Percentiles rank a stretch among this genome's conserved stretches.
Conservation (phyloP, 2,329 filamentous ascomycete species). For the Clarireedia paspali region DNA sequence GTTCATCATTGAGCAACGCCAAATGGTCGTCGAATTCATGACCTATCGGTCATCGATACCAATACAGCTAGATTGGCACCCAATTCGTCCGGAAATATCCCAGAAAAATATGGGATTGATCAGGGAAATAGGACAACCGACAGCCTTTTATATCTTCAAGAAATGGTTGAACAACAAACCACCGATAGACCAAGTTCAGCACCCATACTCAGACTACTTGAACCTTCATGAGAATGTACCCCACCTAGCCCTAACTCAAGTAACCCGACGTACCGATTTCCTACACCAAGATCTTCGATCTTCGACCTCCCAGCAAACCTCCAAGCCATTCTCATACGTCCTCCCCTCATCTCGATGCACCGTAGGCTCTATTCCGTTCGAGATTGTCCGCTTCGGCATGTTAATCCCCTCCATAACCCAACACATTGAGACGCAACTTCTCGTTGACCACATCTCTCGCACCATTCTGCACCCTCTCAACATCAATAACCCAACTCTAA, state of each 20-base stretch:
- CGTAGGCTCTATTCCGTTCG: slow-evolving; percentile 40
- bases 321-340: slow-evolving; percentile 34
- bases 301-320: background rate
- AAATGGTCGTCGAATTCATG: slow-evolving; percentile 17
- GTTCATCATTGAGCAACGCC: slow-evolving; percentile 16
- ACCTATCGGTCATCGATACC: background rate
- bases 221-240: slow-evolving; percentile 37
- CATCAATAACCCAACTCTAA: slow-evolving; percentile 45
- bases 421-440: slow-evolving; percentile 55
- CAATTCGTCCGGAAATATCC: background rate
- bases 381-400: slow-evolving; percentile 39
- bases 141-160: slow-evolving; percentile 31
- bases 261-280: slow-evolving; percentile 51
- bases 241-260: slow-evolving; percentile 42
- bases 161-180: slow-evolving; percentile 40
- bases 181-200: slow-evolving; percentile 32
- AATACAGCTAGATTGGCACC: background rate
- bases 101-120: slow-evolving; percentile 15
- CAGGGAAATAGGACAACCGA: slow-evolving; percentile 16
- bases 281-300: slow-evolving; percentile 36
- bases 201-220: slow-evolving; percentile 31
- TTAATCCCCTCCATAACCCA: slow-evolving; percentile 69
- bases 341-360: slow-evolving; percentile 42
- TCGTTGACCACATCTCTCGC: slow-evolving; percentile 52
- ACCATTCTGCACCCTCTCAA: slow-evolving; percentile 45